Evolutionary conservation across 164 flowering plant genomes (phyloP), one percentile per base, ranked within the genome.

Genomic region (Santalum album): DNA sequence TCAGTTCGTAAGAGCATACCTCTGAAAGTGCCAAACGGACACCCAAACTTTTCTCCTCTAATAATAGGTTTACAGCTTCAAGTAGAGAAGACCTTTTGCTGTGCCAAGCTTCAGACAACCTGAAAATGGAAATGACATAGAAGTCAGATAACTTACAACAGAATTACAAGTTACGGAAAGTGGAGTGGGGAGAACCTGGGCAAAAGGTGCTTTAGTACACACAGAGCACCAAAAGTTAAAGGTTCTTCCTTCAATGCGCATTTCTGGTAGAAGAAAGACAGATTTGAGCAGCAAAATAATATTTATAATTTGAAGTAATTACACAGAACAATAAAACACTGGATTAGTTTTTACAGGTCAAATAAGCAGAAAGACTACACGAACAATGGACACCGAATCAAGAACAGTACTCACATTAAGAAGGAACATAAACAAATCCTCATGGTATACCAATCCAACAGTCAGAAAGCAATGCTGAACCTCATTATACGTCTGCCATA

Each of bases 21-120:
- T 94, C 99, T 17, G 96, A 77, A 60, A 90, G 76, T 58, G 88
- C 99, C 71, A 84, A 85, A 14, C 73, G 63, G 20, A 94, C 79
- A 59, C 81, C 81, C 69, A 87, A 73, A 75, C 64, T 80, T 52
- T 74, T 82, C 55, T 94, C 99, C 74, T 94, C 95, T 36, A 90
- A 68, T 43, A 90, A 75, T 38, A 63, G 63, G 66, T 76, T 84
- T 49, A 82, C 86, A 49, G 87, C 73, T 68, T 94, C 99, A 60
- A 89, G 79, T 55, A 94, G 84, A 50, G 65, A 56, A 63, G 84
- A 78, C 66, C 81, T 78, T 77, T 79, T 90, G 53, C 68, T 62
- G 63, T 89, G 91, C 99, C 99, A 94, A 50, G 86, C 83, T 79
- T 94, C 99, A 54, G 81, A 72, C 70, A 84, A 79, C 74, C 99